A percentile compares a stretch with the other conserved stretches of the same genome.
phyloP scores from a whole-genome alignment of 176 grass and related monocot genomes.

The Cocos nucifera region DNA sequence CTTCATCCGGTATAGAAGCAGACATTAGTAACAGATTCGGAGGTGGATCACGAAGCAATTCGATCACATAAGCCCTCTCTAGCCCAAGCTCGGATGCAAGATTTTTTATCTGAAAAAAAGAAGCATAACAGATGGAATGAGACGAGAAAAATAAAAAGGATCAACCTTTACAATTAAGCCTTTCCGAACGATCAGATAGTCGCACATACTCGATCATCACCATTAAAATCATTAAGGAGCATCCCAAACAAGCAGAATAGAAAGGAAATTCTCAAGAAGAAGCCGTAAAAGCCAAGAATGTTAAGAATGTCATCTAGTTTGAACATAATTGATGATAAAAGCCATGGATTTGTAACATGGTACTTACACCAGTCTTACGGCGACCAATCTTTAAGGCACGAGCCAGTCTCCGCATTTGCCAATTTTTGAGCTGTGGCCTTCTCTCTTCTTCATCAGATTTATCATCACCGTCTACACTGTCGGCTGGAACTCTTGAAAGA shows the following conservation, averaged over 20 bases:
- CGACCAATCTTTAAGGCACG: slow-evolving; percentile 58
- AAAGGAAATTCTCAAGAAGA: too few species aligned
- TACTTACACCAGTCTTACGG: slow-evolving; percentile 77
- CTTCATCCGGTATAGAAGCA: slow-evolving; percentile 77
- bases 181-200: too few species aligned
- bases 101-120: slow-evolving; percentile 58
- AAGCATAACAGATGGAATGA: slow-evolving; percentile 4
- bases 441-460: slow-evolving; percentile 12
- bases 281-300: too few species aligned
- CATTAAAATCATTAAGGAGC: too few species aligned
- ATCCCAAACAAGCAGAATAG: too few species aligned
- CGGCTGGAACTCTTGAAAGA: slow-evolving; percentile 5
- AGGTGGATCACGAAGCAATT: slow-evolving; percentile 84
- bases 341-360: neutral
- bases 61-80: slow-evolving; percentile 68
- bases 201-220: too few species aligned
- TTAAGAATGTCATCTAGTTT: too few species aligned
- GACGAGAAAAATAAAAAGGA: slow-evolving; percentile 12
- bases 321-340: too few species aligned
- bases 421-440: slow-evolving; percentile 51
- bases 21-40: slow-evolving; percentile 84
- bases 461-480: slow-evolving; percentile 16
- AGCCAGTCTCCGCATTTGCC: slow-evolving; percentile 74
- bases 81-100: slow-evolving; percentile 73
- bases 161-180: neutral